These are phyloP conservation scores for Cystobasidium pallidum DNA, from an alignment of 1,284 basidiomycete genomes.

Conservation along the genomic window DNA sequence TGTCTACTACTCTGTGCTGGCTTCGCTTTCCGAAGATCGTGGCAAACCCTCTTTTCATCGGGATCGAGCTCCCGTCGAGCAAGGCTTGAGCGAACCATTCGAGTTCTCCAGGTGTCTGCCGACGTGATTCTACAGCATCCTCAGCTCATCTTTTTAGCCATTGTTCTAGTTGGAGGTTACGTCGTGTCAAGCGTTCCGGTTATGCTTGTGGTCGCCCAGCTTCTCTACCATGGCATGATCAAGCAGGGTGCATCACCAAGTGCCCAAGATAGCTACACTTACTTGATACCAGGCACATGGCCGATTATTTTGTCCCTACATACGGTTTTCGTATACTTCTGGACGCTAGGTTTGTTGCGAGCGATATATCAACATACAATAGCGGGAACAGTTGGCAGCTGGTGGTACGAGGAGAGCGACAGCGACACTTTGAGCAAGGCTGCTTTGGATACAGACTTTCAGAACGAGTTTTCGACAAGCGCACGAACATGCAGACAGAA, in stretches of 20 bases:
- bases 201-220: conserved; percentile 30
- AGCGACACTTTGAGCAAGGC: background rate
- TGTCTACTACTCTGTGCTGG: conserved; percentile 2
- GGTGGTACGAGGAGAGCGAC: conserved; percentile 29
- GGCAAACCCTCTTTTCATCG: conserved; percentile 19
- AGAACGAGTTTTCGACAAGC: background rate
- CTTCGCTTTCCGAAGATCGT: conserved; percentile 9
- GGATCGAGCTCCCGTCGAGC: conserved; percentile 12
- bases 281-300: conserved; percentile 17
- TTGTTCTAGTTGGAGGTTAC: conserved; percentile 16
- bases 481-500: background rate
- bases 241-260: background rate
- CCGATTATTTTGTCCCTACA: conserved; percentile 11
- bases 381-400: conserved; percentile 30
- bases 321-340: conserved; percentile 43
- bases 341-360: conserved; percentile 27
- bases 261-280: background rate
- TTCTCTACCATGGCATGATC: conserved; percentile 26
- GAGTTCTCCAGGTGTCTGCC: conserved; percentile 30
- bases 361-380: conserved; percentile 32
- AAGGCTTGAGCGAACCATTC: conserved; percentile 32
- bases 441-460: background rate
- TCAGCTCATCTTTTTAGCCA: conserved; percentile 13
- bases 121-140: conserved; percentile 32
- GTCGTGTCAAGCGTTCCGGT: conserved; percentile 14